Evolutionary conservation across 2,329 filamentous ascomycete genomes (phyloP).

Genomic region (Diaporthe helianthi): DNA sequence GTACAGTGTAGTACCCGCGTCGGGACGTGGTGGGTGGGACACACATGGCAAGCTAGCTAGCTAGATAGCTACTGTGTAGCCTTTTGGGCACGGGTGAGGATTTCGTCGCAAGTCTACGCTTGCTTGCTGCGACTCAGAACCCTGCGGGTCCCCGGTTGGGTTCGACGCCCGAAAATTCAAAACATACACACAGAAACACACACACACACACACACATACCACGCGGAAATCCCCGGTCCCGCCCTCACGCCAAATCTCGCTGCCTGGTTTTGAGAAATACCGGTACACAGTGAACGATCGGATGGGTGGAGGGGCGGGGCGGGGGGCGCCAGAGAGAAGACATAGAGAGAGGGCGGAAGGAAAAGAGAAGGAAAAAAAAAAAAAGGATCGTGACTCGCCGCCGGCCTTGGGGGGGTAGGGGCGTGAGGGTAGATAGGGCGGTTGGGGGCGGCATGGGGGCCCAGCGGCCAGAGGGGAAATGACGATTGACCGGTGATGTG

Average conservation of each 20-base stretch:
- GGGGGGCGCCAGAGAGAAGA: not conserved
- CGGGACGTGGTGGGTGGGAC: not conserved
- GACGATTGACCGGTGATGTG: constrained; percentile 20
- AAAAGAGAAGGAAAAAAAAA: not conserved
- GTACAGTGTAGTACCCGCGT: not conserved
- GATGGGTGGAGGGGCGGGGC: not conserved
- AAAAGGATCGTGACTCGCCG: constrained; percentile 23
- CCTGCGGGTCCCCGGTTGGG: not conserved
- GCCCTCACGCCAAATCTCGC: constrained; percentile 3
- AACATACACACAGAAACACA: not conserved
- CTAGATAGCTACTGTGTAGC: no score
- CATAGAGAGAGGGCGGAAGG: not conserved
- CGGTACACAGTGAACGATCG: not conserved
- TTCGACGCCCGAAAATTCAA: not conserved
- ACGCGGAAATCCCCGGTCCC: constrained; percentile 12
- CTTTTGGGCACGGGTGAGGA: not conserved
- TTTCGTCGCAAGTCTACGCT: not conserved
- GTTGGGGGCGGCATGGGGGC: not conserved
- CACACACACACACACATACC: no score
- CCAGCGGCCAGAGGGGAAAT: constrained; percentile 1
- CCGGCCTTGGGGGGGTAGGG: not conserved
- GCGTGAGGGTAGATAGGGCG: constrained; percentile 13
- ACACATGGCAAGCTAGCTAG: not conserved
- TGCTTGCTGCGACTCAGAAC: not conserved
- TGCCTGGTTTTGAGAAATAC: not conserved